Percentiles rank a stretch among this genome's conserved stretches.
phyloP scores from a whole-genome alignment of 2,329 filamentous ascomycete species.

The Cordyceps militaris region DNA sequence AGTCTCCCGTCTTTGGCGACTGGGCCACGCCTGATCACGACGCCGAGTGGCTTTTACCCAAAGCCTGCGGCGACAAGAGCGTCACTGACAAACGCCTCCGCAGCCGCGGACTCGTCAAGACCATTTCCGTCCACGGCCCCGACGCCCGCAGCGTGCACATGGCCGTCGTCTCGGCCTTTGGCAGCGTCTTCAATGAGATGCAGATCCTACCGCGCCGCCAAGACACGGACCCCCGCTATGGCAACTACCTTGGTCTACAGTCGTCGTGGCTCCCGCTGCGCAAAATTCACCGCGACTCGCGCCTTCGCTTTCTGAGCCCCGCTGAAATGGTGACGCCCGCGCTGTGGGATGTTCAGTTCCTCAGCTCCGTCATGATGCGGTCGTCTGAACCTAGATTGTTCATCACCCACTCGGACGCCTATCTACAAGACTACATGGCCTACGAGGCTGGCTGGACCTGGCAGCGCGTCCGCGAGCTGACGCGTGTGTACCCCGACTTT shows the following conservation, averaged over 20 bases:
- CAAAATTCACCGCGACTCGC: constrained; percentile 67
- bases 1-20: constrained; percentile 40
- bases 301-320: constrained; percentile 61
- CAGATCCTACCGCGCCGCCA: constrained; percentile 25
- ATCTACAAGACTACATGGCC: constrained; percentile 55
- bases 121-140: constrained; percentile 51
- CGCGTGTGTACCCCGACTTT: constrained; percentile 45
- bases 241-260: constrained; percentile 52
- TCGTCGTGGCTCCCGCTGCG: constrained; percentile 69
- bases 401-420: constrained; percentile 68
- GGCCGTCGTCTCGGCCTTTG: constrained; percentile 57
- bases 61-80: constrained; percentile 57
- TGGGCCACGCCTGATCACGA: constrained; percentile 39
- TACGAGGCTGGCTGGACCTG: constrained; percentile 59
- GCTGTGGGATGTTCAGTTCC: constrained; percentile 64
- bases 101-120: constrained; percentile 65
- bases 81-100: constrained; percentile 63
- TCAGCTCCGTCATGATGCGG: constrained; percentile 68
- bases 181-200: constrained; percentile 44
- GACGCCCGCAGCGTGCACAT: constrained; percentile 62
- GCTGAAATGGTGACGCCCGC: constrained; percentile 67
- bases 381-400: constrained; percentile 61
- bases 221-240: constrained; percentile 23
- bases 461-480: constrained; percentile 59
- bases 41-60: constrained; percentile 59